Percentiles rank a stretch among this genome's conserved stretches.
Evolutionary conservation across 495 filamentous ascomycete genomes (phyloP).

Genomic region (Aspergillus affinis): DNA sequence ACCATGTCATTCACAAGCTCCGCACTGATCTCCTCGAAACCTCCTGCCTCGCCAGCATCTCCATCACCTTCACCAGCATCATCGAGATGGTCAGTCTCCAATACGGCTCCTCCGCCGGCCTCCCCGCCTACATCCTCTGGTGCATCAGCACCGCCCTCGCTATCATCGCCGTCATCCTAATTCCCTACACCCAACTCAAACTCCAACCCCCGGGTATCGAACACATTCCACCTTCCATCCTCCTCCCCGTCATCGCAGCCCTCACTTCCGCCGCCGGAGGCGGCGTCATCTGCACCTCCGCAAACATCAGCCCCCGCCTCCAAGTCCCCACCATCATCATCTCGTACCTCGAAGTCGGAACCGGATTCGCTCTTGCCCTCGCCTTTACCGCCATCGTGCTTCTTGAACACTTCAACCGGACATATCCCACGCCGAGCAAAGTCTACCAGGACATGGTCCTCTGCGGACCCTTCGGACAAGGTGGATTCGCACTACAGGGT

Average conservation of each 20-base stretch:
- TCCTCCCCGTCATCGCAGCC: conserved; percentile 31
- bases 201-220: conserved; percentile 27
- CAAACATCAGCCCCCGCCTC: conserved; percentile 23
- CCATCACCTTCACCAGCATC: conserved; percentile 32
- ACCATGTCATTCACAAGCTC: conserved; percentile 24
- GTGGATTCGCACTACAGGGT: conserved; percentile 30
- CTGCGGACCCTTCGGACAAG: conserved; percentile 37
- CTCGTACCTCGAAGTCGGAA: conserved; percentile 32
- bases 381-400: conserved; percentile 25
- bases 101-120: conserved; percentile 19
- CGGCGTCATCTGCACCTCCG: conserved; percentile 24
- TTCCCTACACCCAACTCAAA: conserved; percentile 31
- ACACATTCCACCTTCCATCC: conserved; percentile 18
- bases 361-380: conserved; percentile 26
- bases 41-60: conserved; percentile 32
- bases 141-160: conserved; percentile 30
- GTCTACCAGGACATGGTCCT: conserved; percentile 40
- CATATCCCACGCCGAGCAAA: conserved; percentile 18
- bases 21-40: conserved; percentile 27
- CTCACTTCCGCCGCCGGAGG: conserved; percentile 33
- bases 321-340: conserved; percentile 35
- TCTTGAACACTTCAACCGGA: conserved; percentile 26
- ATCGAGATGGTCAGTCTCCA: conserved; percentile 25
- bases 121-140: conserved; percentile 33
- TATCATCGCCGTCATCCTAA: conserved; percentile 19